Base-by-base conservation (phyloP, 2,329 filamentous ascomycete species). In the Claviceps paspali region DNA sequence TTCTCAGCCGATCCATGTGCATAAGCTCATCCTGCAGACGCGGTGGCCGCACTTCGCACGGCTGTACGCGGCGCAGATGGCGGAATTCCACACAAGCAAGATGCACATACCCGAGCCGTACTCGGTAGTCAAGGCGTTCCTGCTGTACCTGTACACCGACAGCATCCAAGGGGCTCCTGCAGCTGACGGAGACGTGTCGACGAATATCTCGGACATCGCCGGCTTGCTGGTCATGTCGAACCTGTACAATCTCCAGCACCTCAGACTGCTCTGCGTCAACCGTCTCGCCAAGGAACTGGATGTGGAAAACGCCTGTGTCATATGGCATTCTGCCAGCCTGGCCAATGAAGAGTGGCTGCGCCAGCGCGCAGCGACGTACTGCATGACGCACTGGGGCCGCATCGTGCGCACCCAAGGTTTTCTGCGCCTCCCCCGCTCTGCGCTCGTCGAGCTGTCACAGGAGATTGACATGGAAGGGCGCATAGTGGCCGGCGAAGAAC, bases 41-140 rank as follows among this genome's bases (percentile, higher is more conserved):
- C 82, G 91, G 36, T 98, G 91, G 91, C 87, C 91, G 21, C 91
- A 98, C 57, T 98, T 98, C 61, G 78, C 82, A 29, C 80, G 91
- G 12, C 66, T 98, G 3, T 96, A 93, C 64, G 79, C 81, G 36
- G 78, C 88, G 4, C 86, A 95, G 52, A 98, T 98, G 91, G 79
- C 82, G 10, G 91, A 98, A 55, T 98, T 92, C 51, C 91, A 98
- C 54, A 91, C 85, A 12, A 91, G 91, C 52, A 86, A 83, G 57
- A 91, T 98, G 81, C 88, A 98, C 59, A 94, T 98, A 31, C 88
- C 91, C 0, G 92, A 98, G 52, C 87, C 88, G 1, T 96, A 95
- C 57, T 79, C 78, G 1, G 86, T 94, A 0, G 91, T 98, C 33
- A 86, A 84, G 47, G 85, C 88, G 1, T 98, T 98, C 53, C 68